These are phyloP conservation scores for Aspergillus versicolor DNA, from an alignment of 2,329 filamentous ascomycete species.

Conservation along the genomic window DNA sequence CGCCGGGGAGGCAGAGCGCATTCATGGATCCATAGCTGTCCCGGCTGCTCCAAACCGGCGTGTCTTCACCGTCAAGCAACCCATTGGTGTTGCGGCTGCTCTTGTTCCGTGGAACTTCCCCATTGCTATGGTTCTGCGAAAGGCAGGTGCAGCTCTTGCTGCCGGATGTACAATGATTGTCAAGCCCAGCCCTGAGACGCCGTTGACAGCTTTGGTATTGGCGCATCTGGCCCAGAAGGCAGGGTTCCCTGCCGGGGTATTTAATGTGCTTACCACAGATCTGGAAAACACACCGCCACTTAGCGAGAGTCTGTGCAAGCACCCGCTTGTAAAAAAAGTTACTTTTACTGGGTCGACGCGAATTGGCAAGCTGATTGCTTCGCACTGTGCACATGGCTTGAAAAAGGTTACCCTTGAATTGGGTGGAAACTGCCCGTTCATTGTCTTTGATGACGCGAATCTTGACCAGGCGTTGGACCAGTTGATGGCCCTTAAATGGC, in stretches of 20 bases:
- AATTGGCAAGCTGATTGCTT: constrained; percentile 62
- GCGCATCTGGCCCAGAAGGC: constrained; percentile 53
- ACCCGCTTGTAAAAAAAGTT: constrained; percentile 61
- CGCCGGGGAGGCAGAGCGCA: constrained; percentile 59
- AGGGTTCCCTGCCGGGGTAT: constrained; percentile 59
- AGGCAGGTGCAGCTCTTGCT: constrained; percentile 66
- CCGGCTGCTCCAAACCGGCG: constrained; percentile 63
- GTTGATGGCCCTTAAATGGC: constrained; percentile 44
- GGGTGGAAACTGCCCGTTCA: constrained; percentile 64
- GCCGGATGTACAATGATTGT: constrained; percentile 73
- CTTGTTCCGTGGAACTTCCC: constrained; percentile 75
- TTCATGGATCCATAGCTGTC: constrained; percentile 61
- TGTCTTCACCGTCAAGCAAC: constrained; percentile 72
- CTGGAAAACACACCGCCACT: constrained; percentile 40
- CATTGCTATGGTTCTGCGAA: constrained; percentile 66
- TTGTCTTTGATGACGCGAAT: constrained; percentile 65
- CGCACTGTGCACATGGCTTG: constrained; percentile 58
- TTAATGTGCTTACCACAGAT: constrained; percentile 60
- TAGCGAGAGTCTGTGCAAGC: constrained; percentile 53
- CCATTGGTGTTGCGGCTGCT: constrained; percentile 66
- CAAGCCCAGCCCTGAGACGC: constrained; percentile 70
- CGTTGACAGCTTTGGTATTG: constrained; percentile 57
- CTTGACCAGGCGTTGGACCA: constrained; percentile 48
- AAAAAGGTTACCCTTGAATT: constrained; percentile 66
- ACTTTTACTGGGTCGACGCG: constrained; percentile 61